These are phyloP conservation scores for Naganishia onofrii DNA, from an alignment of 768 basidiomycete genomes.

Conservation along the genomic window DNA sequence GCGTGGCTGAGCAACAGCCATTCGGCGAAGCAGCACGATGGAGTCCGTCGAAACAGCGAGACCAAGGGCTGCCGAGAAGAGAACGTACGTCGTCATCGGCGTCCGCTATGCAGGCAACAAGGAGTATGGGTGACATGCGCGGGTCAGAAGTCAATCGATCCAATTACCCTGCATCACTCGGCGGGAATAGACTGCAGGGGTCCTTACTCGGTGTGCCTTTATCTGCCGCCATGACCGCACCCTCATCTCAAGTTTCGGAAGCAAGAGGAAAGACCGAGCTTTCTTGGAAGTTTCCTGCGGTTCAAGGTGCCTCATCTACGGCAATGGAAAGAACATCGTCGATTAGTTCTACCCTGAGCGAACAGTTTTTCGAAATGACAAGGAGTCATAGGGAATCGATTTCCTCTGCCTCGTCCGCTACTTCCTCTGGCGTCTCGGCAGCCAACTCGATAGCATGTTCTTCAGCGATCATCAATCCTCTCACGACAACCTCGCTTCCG, in stretches of 20 bases:
- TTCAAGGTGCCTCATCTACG: neutral
- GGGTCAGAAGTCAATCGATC: neutral
- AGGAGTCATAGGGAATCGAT: conserved; percentile 15
- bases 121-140: conserved; percentile 20
- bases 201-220: conserved; percentile 1
- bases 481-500: neutral
- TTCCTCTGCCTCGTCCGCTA: conserved; percentile 15
- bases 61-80: neutral
- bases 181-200: neutral
- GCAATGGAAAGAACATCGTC: conserved; percentile 13
- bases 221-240: neutral
- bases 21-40: neutral
- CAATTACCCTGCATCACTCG: neutral
- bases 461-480: neutral
- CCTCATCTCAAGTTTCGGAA: neutral
- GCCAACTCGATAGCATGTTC: neutral
- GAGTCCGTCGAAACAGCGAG: neutral
- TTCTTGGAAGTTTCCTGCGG: conserved; percentile 15
- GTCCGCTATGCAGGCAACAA: conserved; percentile 12
- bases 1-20: neutral
- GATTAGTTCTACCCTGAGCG: conserved; percentile 1
- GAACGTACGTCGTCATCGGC: conserved; percentile 23
- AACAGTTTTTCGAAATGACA: conserved; percentile 7
- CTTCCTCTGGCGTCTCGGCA: conserved; percentile 6
- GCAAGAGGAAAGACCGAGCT: conserved; percentile 2